Base-by-base conservation (phyloP, 2,329 filamentous ascomycete species). In the Pseudocercospora ulei region DNA sequence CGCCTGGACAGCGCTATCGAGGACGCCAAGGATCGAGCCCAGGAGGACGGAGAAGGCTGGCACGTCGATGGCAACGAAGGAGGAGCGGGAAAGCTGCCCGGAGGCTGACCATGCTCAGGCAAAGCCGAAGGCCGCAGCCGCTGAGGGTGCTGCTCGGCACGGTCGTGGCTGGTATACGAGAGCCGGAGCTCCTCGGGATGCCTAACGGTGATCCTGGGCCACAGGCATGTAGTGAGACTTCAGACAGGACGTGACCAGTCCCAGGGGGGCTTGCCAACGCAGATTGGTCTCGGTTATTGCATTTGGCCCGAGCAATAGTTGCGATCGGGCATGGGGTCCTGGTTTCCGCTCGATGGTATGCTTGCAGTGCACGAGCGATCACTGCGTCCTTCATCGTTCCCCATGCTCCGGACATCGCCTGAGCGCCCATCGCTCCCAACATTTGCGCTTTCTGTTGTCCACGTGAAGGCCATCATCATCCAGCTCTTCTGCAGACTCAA, bases 361-460 rank as follows among this genome's bases (percentile, higher is more conserved):
- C 5, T 31, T 31, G 7, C 5, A 2, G 8, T 19, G 8, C 14
- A 12, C 1, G n/a, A 7, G 9, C 22, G 4, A 3, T 19, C 4
- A 8, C 7, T 19, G 4, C 22, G 2, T 3, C 9, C 29, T 16
- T 44, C 45, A 48, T 36, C 43, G 22, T 20, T 48, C 40, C 8
- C 49, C 47, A 34, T 56, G 53, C 25, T 50, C 47, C 2, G 48
- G 57, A 57, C 70, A 73, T 44, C 65, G 57, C 30, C 67, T 57
- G 7, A 72, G 52, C 7, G 70, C 67, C 71, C 71, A 75, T 48
- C 65, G 65, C 54, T 75, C 70, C 71, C 70, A 74, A 37, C 65
- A 60, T 49, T 72, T 72, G 35, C 71, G 63, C 49, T 72, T 68
- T 22, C 56, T 50, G 44, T 66, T 64, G n/a, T 60, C 63, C 3